Evolutionary conservation across 2,329 filamentous ascomycete genomes (phyloP), one percentile per base, ranked within the genome.

Genomic region (Cadophora gregata): DNA sequence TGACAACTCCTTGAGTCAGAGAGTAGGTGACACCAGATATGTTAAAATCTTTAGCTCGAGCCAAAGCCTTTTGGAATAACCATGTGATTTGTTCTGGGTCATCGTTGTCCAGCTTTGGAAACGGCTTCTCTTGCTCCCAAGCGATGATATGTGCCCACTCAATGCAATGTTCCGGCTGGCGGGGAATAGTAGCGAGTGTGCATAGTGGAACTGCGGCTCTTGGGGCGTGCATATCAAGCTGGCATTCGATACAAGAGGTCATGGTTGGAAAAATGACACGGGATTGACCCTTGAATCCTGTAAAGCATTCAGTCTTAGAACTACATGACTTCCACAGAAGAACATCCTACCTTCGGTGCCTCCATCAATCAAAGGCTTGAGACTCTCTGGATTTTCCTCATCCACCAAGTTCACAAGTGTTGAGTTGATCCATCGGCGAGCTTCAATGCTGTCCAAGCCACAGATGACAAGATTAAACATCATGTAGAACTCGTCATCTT

Each of bases 61-160:
- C 80, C 19, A 95, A 85, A 0, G 96, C 93, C 76, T 93, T 93
- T 70, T 93, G 86, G 79, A 93, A 98, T 4, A 99, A 86, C 96
- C 96, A 99, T n/a, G 90, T 92, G 75, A 99, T 96, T 79, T 99
- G 96, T 77, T 96, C 93, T 48, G 96, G 92, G 75, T 99, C 93
- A 78, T 99, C 96, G 73, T 93, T 97, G 80, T 99, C 96, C 58
- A 99, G 90, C 42, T 87, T 85, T 21, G 93, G 89, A 71, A 95
- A 96, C 70, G 91, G 91, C 77, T 91, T 90, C 75, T 93, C 88
- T 72, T 91, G 87, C 69, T 97, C 93, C 96, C 96, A 99, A 48
- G 96, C 96, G 70, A 99, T 97, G 76, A 98, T 91, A 78, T 98
- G 95, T 0, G 96, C 96, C 96, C 96, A 99, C 81, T 99, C 96